A percentile compares a stretch with the other conserved stretches of the same genome.
Evolutionary conservation across 345 rosid genomes (phyloP).

Genomic region (Streptanthus diversifolius): DNA sequence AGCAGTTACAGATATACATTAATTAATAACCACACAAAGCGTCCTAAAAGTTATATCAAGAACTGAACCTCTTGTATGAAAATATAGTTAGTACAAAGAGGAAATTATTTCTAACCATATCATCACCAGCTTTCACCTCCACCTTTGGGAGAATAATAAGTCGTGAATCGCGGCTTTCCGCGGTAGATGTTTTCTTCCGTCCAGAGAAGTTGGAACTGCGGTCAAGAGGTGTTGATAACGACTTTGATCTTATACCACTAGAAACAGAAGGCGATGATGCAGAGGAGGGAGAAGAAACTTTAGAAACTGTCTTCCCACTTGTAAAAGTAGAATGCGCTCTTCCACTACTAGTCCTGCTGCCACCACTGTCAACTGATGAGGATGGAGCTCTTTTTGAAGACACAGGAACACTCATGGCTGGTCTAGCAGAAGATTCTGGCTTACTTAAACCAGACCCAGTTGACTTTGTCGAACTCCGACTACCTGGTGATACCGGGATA

Average conservation of each 20-base stretch:
- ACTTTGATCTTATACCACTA: constrained; percentile 57
- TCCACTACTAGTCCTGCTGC: constrained; percentile 49
- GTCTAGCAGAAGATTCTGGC: constrained; percentile 50
- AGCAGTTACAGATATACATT: constrained; percentile 21
- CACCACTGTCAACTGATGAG: constrained; percentile 57
- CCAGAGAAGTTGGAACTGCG: constrained; percentile 70
- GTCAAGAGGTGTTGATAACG: constrained; percentile 59
- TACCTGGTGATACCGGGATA: constrained; percentile 43
- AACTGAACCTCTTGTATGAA: not conserved
- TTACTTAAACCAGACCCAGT: constrained; percentile 45
- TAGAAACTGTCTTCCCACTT: constrained; percentile 51
- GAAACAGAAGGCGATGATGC: constrained; percentile 62
- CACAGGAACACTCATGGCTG: constrained; percentile 44
- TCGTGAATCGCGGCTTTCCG: constrained; percentile 69
- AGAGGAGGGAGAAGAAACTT: constrained; percentile 59
- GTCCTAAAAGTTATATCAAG: not conserved
- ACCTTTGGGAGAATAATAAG: constrained; percentile 91
- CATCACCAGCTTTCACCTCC: constrained; percentile 88
- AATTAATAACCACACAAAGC: constrained; percentile 16
- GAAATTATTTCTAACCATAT: constrained; percentile 60
- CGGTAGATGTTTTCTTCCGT: constrained; percentile 53
- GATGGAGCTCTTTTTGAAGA: constrained; percentile 59
- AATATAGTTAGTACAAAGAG: not conserved
- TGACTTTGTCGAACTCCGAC: constrained; percentile 50
- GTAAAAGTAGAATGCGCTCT: constrained; percentile 20